Base-by-base conservation (phyloP, 1,284 basidiomycete species). In the Naganishia liquefaciens region DNA sequence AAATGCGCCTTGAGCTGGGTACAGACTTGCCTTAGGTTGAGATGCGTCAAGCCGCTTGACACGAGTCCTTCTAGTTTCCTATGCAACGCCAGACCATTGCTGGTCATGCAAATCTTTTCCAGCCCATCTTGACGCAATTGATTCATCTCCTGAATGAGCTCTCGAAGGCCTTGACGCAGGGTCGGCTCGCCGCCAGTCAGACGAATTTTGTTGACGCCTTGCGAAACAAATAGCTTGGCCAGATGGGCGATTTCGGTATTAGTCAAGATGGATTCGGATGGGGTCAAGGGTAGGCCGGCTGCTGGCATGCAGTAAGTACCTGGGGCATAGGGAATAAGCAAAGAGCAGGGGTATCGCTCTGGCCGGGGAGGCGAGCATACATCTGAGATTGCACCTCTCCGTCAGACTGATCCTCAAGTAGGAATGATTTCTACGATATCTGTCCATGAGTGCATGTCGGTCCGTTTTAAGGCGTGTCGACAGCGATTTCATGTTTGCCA, bases 291-390 rank as follows among this genome's bases (percentile, higher is more conserved):
- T 0, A 91, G 81, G 40, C 91, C 91, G 71, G 90, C 86, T 64
- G 83, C 85, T 1, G 91, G 91, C 91, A 93, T 94, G 73, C 91
- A 94, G 74, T 93, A 93, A 72, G 90, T 89, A 72, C 89, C 89
- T 90, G 69, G 44, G 54, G 47, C 53, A 11, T 62, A 63, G 19
- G 30, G 43, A 27, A 50, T 33, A 33, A 43, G 33, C 52, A 42
- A 27, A 28, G 19, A 25, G 42, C 19, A 44, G 43, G 33, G 28
- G 33, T 42, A 50, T 17, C 17, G 49, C 42, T 17, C 19, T 21
- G 27, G 17, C 19, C n/a, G 28, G 5, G 23, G 30, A 44, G 3
- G 50, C 11, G 21, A 25, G 79, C 84, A 64, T 70, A 88, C 91
- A 93, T 77, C 91, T 84, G 62, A 94, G 80, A 78, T 93, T 93